Conservation (phyloP, 1,139 yeast genomes). For the Lodderomyces orthopsilosis region DNA sequence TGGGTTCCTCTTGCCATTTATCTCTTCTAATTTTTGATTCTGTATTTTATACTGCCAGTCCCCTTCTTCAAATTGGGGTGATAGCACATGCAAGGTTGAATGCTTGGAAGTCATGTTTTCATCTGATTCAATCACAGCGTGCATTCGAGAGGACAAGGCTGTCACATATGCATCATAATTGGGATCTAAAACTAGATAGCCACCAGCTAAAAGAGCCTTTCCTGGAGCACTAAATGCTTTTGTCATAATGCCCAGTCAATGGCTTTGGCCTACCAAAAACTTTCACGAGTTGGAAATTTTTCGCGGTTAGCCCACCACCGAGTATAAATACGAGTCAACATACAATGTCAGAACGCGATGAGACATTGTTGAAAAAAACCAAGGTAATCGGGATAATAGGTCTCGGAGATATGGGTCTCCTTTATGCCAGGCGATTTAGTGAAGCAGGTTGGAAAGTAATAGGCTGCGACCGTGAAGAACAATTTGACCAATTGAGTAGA, state of each 20-base stretch:
- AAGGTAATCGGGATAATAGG: constrained; percentile 79
- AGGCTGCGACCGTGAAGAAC: constrained; percentile 84
- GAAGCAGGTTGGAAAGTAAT: constrained; percentile 88
- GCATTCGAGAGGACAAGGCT: constrained; percentile 89
- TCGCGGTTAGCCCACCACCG: background rate
- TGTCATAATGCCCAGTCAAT: no score
- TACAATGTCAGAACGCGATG: background rate
- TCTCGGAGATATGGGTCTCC: constrained; percentile 92
- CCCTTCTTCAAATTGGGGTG: constrained; percentile 79
- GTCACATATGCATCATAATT: constrained; percentile 74
- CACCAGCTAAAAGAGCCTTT: constrained; percentile 91
- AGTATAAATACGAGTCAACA: no score
- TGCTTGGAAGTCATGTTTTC: constrained; percentile 15
- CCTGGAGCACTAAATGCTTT: constrained; percentile 85
- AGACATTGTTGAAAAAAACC: constrained; percentile 32
- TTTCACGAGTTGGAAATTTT: no score
- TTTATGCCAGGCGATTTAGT: constrained; percentile 77
- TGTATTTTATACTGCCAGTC: constrained; percentile 57
- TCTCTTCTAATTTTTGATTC: constrained; percentile 17
- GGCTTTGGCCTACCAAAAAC: no score
- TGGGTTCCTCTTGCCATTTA: constrained; percentile 49
- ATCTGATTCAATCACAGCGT: constrained; percentile 51
- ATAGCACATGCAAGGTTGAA: constrained; percentile 44
- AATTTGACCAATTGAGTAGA: constrained; percentile 45
- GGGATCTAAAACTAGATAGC: constrained; percentile 85